Base-by-base conservation (phyloP, 805 yeast genomes). In the Candida sithepensis region DNA sequence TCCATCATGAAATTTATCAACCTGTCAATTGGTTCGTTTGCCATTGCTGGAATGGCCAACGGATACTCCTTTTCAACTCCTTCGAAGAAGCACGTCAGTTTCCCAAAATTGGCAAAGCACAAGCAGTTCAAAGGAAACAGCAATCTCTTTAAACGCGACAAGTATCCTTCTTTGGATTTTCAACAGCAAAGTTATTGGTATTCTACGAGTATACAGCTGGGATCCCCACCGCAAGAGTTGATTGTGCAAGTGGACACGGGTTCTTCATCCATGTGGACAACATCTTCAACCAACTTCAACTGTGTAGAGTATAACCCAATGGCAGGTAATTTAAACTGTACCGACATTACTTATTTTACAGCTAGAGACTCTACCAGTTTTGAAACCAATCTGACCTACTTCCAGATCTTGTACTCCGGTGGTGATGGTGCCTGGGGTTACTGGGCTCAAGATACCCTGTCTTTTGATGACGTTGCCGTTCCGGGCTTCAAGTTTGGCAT, bases 101-200 rank as follows among this genome's bases (percentile, higher is more conserved):
- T 37, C 21, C 40, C 40, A 37, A 37, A 20, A 6, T 24, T 24
- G 10, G 10, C 40, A 20, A 19, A 20, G 21, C 12, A 37, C 13
- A 37, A 37, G 14, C 19, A 37, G 13, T 4, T 1, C 3, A 20
- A 37, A 20, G 4, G 13, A 18, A 12, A 9, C 16, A 23, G 4
- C 14, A n/a, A 14, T 16, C 21, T 37, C 6, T 6, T 3, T 12
- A 37, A 37, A 20, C 5, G 40, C 6, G 16, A 20, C 21, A 14
- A 13, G 12, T 20, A 19, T 10, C 16, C 24, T 12, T n/a, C 23
- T 18, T 48, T 52, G 60, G 26, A 56, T 55, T 6, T 37, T 20
- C n/a, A 19, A 12, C 4, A 20, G 19, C 24, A 37, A 21, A 37
- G n/a, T 3, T 20, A 19, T 21, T 37, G 40, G 40, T 37, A 37